These are phyloP conservation scores for Nitzschia sp. DNA, from an alignment of 108 stramenopile species.

Conservation along the genomic window DNA sequence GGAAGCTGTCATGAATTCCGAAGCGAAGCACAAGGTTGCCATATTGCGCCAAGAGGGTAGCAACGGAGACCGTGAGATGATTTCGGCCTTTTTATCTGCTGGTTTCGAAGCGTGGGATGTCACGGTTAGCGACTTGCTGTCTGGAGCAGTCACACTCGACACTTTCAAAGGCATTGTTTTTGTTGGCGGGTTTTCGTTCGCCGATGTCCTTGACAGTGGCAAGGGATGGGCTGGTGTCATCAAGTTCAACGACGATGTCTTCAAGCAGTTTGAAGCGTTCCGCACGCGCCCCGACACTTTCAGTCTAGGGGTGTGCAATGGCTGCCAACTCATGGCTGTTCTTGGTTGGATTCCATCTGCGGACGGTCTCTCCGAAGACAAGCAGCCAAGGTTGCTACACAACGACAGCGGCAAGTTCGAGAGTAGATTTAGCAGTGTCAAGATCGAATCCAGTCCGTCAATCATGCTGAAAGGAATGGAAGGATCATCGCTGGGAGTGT, in stretches of 20 bases:
- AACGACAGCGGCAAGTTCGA: slow-evolving; percentile 97
- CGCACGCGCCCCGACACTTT: slow-evolving; percentile 92
- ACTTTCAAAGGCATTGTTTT: slow-evolving; percentile 94
- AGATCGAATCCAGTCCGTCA: slow-evolving; percentile 77
- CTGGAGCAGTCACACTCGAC: slow-evolving; percentile 77
- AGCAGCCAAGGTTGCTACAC: slow-evolving; percentile 95
- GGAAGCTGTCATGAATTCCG: slow-evolving; percentile 57
- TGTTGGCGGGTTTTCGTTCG: slow-evolving; percentile 98
- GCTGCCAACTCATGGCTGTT: slow-evolving; percentile 99
- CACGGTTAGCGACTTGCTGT: slow-evolving; percentile 84
- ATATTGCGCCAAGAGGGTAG: slow-evolving; percentile 97
- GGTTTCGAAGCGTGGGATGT: slow-evolving; percentile 99
- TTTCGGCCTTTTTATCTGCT: slow-evolving; percentile 92
- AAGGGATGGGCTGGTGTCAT: slow-evolving; percentile 99
- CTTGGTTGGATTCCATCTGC: slow-evolving; percentile 96
- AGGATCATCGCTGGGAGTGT: slow-evolving; percentile 95
- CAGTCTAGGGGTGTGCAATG: slow-evolving; percentile 98
- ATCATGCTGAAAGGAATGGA: slow-evolving; percentile 96
- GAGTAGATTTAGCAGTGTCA: slow-evolving; percentile 91
- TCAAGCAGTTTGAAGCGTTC: slow-evolving; percentile 94
- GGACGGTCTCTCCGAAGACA: slow-evolving; percentile 73
- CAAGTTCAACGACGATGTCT: slow-evolving; percentile 92
- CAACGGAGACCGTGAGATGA: slow-evolving; percentile 99
- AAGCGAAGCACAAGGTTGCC: slow-evolving; percentile 91
- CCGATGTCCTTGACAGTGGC: slow-evolving; percentile 97